Evolutionary conservation across 306 rosid species (phyloP).

Genomic region (Acacia melanoxylon): DNA sequence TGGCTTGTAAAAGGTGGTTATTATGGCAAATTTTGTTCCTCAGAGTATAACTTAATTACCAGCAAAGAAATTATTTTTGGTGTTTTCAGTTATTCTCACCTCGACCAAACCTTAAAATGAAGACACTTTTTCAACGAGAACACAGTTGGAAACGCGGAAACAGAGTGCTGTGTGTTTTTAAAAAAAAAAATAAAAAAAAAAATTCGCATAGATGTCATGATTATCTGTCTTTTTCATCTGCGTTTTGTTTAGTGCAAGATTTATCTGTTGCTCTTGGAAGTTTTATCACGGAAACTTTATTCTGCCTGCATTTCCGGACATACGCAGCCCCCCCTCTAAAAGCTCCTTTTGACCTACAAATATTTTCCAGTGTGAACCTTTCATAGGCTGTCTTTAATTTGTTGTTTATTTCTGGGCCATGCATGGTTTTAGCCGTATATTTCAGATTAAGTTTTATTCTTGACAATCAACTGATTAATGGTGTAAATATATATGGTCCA

Average conservation of each 20-base stretch:
- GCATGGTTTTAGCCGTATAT: conserved; percentile 42
- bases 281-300: conserved; percentile 42
- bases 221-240: conserved; percentile 37
- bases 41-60: neutral
- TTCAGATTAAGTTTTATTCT: conserved; percentile 19
- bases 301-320: conserved; percentile 43
- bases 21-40: neutral
- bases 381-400: conserved; percentile 5
- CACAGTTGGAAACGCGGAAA: conserved; percentile 41
- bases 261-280: conserved; percentile 47
- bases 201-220: conserved; percentile 35
- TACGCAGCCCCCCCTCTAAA: conserved; percentile 31
- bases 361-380: conserved; percentile 1
- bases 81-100: conserved; percentile 21
- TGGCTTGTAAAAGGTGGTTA: neutral
- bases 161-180: conserved; percentile 3
- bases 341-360: conserved; percentile 46
- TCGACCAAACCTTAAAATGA: conserved; percentile 17
- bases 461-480: conserved; percentile 29
- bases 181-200: no score
- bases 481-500: conserved; percentile 37
- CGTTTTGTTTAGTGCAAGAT: conserved; percentile 32
- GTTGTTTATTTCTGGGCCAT: conserved; percentile 36
- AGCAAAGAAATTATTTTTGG: neutral
- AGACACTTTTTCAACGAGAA: conserved; percentile 29